phyloP scores from a whole-genome alignment of 495 filamentous ascomycete genomes.

The Aspergillus ostianus region DNA sequence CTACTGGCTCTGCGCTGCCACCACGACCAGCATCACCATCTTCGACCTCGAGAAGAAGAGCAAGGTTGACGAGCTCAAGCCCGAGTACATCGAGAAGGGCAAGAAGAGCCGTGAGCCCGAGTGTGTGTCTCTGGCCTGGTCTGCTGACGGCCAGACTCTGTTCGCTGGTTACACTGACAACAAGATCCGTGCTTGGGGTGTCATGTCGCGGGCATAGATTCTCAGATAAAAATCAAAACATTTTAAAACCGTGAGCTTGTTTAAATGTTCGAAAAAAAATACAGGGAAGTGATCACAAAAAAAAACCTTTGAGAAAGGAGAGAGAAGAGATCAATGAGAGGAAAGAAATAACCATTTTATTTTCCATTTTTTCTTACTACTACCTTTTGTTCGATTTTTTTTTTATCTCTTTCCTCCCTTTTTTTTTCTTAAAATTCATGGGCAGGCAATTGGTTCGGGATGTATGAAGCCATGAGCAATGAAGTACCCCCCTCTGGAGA shows the following conservation, averaged over 20 bases:
- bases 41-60: slow-evolving; percentile 99
- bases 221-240: slow-evolving; percentile 35
- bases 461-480: slow-evolving; percentile 53
- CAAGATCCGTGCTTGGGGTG: slow-evolving; percentile 98
- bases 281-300: slow-evolving; percentile 18
- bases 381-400: slow-evolving; percentile 1
- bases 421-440: slow-evolving; percentile 12
- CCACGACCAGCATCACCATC: slow-evolving; percentile 96
- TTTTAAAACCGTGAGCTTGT: slow-evolving; percentile 3
- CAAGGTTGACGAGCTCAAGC: slow-evolving; percentile 99
- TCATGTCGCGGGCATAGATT: slow-evolving; percentile 69
- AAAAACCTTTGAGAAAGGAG: not conserved
- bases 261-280: slow-evolving; percentile 26
- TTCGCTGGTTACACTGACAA: slow-evolving; percentile 99
- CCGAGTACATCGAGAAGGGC: slow-evolving; percentile 91
- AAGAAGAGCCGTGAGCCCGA: slow-evolving; percentile 99
- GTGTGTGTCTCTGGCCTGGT: slow-evolving; percentile 96
- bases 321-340: slow-evolving; percentile 10
- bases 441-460: slow-evolving; percentile 38
- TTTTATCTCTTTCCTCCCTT: slow-evolving; percentile 11
- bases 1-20: slow-evolving; percentile 99
- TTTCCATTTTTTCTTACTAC: slow-evolving; percentile 13
- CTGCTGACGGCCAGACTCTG: slow-evolving; percentile 95
- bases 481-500: slow-evolving; percentile 33
- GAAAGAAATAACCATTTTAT: slow-evolving; percentile 19